phyloP scores from a whole-genome alignment of 306 rosid species.

The Ammopiptanthus mongolicus region DNA sequence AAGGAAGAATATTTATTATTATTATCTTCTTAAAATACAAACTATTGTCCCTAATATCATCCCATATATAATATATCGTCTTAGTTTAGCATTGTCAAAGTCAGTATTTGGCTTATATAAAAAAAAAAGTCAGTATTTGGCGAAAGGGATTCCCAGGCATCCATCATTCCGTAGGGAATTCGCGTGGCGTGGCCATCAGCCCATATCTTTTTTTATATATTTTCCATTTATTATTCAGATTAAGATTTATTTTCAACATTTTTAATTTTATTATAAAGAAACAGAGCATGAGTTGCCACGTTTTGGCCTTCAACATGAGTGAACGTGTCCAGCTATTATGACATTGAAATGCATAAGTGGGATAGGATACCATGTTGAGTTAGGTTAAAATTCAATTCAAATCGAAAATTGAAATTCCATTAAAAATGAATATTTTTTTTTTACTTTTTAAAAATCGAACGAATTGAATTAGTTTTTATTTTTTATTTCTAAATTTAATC shows the following conservation, averaged over 20 bases:
- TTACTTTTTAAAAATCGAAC: no score
- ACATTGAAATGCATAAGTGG: constrained; percentile 2
- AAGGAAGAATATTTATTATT: no score
- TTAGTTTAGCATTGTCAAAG: constrained; percentile 20
- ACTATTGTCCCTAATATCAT: no score
- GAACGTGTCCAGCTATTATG: constrained; percentile 29
- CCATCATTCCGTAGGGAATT: constrained; percentile 10
- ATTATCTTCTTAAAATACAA: no score
- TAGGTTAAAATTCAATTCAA: no score
- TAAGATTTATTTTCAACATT: background rate
- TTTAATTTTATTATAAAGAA: background rate
- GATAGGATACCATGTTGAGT: background rate
- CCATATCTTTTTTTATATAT: background rate
- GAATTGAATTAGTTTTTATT: no score
- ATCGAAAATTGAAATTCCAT: no score
- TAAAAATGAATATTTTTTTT: no score
- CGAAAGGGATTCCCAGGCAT: constrained; percentile 19
- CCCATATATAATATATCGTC: no score
- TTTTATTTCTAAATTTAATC: no score
- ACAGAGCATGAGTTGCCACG: constrained; percentile 33
- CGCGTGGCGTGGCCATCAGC: background rate
- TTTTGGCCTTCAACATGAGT: background rate
- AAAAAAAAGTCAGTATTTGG: no score
- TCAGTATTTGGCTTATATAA: constrained; percentile 25
- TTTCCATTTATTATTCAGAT: background rate